These are phyloP conservation scores for Adiantum capillusveneris DNA, from an alignment of 75 land plant species.

Conservation along the genomic window DNA sequence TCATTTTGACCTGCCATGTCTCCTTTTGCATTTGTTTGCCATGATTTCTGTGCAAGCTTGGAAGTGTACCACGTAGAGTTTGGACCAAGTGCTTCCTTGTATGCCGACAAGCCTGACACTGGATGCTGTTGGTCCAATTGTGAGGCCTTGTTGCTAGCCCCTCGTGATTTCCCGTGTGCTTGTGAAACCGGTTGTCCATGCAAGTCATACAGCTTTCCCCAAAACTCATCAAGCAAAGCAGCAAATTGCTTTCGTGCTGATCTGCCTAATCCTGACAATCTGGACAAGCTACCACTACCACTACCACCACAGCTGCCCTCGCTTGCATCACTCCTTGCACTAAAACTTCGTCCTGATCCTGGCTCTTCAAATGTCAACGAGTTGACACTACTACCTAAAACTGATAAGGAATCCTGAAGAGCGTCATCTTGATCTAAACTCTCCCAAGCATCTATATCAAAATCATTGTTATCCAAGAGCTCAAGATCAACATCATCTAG, in stretches of 20 bases:
- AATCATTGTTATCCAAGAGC: slow-evolving; percentile 50
- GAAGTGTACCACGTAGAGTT: not conserved
- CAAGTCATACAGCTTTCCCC: slow-evolving; percentile 85
- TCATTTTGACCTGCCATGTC: not conserved
- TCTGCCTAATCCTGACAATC: slow-evolving; percentile 82
- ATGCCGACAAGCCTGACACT: not conserved
- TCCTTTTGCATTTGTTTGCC: not conserved
- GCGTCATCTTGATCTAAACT: slow-evolving; percentile 21
- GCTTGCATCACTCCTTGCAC: slow-evolving; percentile 55
- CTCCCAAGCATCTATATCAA: slow-evolving; percentile 52
- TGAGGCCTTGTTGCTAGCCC: not conserved
- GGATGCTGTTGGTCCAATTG: not conserved
- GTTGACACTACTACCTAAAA: slow-evolving; percentile 15
- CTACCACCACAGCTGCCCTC: slow-evolving; percentile 32
- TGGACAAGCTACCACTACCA: slow-evolving; percentile 83
- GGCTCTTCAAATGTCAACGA: slow-evolving; percentile 50
- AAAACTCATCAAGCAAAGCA: slow-evolving; percentile 82
- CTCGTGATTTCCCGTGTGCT: not conserved
- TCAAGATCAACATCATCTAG: slow-evolving; percentile 27
- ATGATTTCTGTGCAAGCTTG: slow-evolving; percentile 1
- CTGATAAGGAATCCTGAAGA: slow-evolving; percentile 32
- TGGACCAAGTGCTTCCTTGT: not conserved
- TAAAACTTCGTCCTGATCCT: slow-evolving; percentile 50
- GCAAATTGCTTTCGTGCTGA: slow-evolving; percentile 85
- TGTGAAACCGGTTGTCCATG: slow-evolving; percentile 71